Conservation (phyloP, 192 early-diverging fungal species). For the Fimicolochytrium jonesii region DNA sequence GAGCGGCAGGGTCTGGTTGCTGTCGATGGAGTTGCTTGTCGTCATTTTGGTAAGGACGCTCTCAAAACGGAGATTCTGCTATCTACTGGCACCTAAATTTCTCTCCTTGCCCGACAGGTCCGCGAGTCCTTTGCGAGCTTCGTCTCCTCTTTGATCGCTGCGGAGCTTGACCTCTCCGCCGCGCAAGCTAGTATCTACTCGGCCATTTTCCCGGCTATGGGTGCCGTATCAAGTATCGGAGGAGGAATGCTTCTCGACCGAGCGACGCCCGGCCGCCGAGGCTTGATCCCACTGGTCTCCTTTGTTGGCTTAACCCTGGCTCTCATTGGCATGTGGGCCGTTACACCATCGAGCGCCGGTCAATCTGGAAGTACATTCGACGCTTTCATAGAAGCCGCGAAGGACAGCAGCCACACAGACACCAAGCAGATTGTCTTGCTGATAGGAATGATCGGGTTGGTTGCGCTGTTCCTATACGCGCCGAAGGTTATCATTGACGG, state of each 20-base stretch:
- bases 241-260: conserved; percentile 19
- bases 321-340: conserved; percentile 16
- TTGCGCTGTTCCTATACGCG: conserved; percentile 22
- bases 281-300: conserved; percentile 9
- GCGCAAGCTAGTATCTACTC: neutral
- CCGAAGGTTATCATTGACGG: conserved; percentile 27
- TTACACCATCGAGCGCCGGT: conserved; percentile 10
- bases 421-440: conserved; percentile 9
- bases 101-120: conserved; percentile 1
- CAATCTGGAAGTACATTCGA: neutral
- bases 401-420: neutral
- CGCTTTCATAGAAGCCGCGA: neutral
- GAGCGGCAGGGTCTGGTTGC: conserved; percentile 9
- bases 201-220: conserved; percentile 25
- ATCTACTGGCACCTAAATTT: neutral
- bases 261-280: conserved; percentile 14
- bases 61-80: no score
- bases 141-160: conserved; percentile 11
- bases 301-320: neutral
- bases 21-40: conserved; percentile 13
- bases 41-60: conserved; percentile 24
- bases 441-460: conserved; percentile 10
- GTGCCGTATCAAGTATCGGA: conserved; percentile 15
- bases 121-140: conserved; percentile 25
- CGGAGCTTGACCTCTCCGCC: conserved; percentile 14